Evolutionary conservation across 1,284 basidiomycete genomes (phyloP), one percentile per base, ranked within the genome.

Genomic region (Puccinia sorghi): DNA sequence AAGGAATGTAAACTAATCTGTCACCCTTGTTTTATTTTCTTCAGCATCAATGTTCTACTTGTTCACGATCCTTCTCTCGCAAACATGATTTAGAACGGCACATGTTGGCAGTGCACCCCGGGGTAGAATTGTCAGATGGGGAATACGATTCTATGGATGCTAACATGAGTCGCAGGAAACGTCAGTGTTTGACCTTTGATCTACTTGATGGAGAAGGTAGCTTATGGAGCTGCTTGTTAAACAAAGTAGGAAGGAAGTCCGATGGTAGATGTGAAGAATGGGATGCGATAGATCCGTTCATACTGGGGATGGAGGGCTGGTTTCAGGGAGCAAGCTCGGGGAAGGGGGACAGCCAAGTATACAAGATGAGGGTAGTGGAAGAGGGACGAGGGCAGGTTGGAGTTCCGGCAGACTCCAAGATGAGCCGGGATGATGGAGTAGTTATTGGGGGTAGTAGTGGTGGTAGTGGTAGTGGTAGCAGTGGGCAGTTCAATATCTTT

Each of bases 21-120:
- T 12, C 1, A 57, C n/a, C n/a, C n/a, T n/a, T 57, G 7, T 27
- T 4, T 67, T 48, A 27, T 37, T 63, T 41, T n/a, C 27, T 54
- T 4, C 17, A 78, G 76, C 67, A 79, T 63, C 69, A 79, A 64
- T 79, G 76, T 56, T 7, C 59, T 6, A 79, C 43, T 66, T 79
- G 76, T 46, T 54, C 57, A 0, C 57, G 76, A 43, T 72, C 76
- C 13, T 79, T 79, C 50, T 79, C 76, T 1, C 41, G 76, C 3
- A 61, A 70, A 54, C 76, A 79, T 46, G 76, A 79, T 32, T 39
- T 79, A 0, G 76, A 79, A 54, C 25, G 76, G 5, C 76, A 79
- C 63, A 72, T 79, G 57, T 39, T n/a, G 6, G 76, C 76, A n/a
- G 69, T 79, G 41, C 76, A 79, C 72, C 76, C 75, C n/a, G 66